Base-by-base conservation (phyloP, 169 alveolate genomes). In the Theileria luwenshuni region DNA sequence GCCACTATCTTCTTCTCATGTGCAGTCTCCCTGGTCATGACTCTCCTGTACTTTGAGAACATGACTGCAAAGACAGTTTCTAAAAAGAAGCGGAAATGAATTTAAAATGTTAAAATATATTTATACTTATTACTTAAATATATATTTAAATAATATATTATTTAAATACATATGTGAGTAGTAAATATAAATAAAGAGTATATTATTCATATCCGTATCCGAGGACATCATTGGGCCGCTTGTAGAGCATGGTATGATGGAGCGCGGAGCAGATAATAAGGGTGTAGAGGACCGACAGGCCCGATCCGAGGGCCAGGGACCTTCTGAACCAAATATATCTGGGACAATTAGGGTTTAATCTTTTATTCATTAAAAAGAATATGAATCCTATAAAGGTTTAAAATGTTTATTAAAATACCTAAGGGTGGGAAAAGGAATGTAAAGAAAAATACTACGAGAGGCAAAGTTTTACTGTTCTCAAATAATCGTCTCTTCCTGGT, bases 261-360 rank as follows among this genome's bases (percentile, higher is more conserved):
- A 79, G 49, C 21, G 59, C 23, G 23, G 80, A 54, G 43, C 85
- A 74, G 3, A 81, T 33, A 48, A 67, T 41, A 5, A 42, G 74
- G 8, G 63, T 60, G 68, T 81, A 81, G 28, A 81, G 17, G 28
- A 81, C 85, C 25, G 67, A 43, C n/a, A 81, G 54, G 17, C 71
- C 73, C 15, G 83, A 48, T 1, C 85, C 77, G 32, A 73, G 75
- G 30, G 38, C 61, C 69, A 81, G 67, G 0, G 89, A 71, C 17
- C 89, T 60, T 59, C 45, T 38, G 23, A 77, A 69, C 84, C 84
- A 73, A 15, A n/a, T 21, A 56, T 81, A 81, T 6, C 72, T 60
- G 38, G 33, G 72, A 17, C 85, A 67, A 17, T 52, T 54, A 35
- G 48, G n/a, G 38, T 47, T 52, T 8, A 47, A 8, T 30, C 60